Evolutionary conservation across 2,329 filamentous ascomycete genomes (phyloP), one percentile per base, ranked within the genome.

Genomic region (Colletotrichum coccodes): DNA sequence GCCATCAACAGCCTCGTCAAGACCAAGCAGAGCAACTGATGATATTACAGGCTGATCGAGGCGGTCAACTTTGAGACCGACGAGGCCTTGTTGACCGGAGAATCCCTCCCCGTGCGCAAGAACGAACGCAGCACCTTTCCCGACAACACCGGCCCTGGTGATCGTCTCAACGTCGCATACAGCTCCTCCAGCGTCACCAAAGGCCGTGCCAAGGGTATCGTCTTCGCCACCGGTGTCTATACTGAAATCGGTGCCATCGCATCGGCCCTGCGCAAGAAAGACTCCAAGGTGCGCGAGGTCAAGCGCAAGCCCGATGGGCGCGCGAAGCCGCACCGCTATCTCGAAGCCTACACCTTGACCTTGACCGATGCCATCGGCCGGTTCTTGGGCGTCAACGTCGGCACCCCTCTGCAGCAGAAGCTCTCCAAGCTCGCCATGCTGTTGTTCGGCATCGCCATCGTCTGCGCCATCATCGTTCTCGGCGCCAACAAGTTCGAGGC

Each of bases 401-500:
- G 91, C 53, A 93, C 91, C 12, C 91, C 91, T 3, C 83, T 93
- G 21, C 90, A 92, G 77, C 86, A 87, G 72, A 92, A 91, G 74
- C 82, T 93, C 18, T 91, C 90, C 54, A 88, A 88, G 76, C 84
- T 93, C 57, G 91, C 91, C 26, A 83, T 92, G 21, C 77, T 91
- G 3, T 85, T 93, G 2, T 92, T 93, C 74, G 84, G 83, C 34
- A 86, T 92, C 59, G 91, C 91, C 3, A 86, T 93, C 14, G 74
- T 93, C 30, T 91, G 90, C 70, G 90, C 90, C 9, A 87, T 93
- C 72, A 89, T 93, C 72, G 90, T 92, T 44, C 85, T 92, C 52
- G 90, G 83, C 7, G 88, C 90, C 61, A 92, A 91, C 77, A 73
- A 84, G 1, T 90, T 89, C 76, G 78, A 81, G n/a, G 77, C 79